Conservation (phyloP, 148 eudicot species). For the Agrostemma githago region DNA sequence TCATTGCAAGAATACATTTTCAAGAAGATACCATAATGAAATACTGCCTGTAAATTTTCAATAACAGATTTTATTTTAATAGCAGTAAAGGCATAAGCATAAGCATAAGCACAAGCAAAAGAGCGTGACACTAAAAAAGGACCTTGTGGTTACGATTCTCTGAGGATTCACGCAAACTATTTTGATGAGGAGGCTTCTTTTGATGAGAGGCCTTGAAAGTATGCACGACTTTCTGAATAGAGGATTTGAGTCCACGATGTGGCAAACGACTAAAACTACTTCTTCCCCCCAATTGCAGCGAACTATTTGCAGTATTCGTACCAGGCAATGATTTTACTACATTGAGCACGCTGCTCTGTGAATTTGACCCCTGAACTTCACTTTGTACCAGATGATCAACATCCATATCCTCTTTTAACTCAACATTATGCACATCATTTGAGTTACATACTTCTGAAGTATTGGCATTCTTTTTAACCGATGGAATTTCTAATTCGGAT, state of each 20-base stretch:
- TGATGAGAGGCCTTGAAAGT: slow-evolving; percentile 26
- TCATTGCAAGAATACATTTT: slow-evolving; percentile 28
- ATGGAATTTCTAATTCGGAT: slow-evolving; percentile 16
- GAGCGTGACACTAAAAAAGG: not conserved
- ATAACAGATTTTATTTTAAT: slow-evolving; percentile 9
- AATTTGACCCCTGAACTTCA: slow-evolving; percentile 11
- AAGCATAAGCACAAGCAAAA: not conserved
- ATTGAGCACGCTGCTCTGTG: slow-evolving; percentile 6
- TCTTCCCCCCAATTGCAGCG: slow-evolving; percentile 11
- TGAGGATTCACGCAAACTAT: not conserved
- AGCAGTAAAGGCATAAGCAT: not conserved
- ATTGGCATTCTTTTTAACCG: slow-evolving; percentile 1
- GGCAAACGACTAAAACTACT: slow-evolving; percentile 17
- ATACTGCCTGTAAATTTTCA: slow-evolving; percentile 14
- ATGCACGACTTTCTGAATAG: slow-evolving; percentile 29
- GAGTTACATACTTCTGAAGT: slow-evolving; percentile 11
- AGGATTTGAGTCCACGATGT: slow-evolving; percentile 28
- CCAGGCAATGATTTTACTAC: slow-evolving; percentile 10
- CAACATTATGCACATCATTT: slow-evolving; percentile 9
- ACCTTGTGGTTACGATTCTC: slow-evolving; percentile 24
- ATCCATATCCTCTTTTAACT: slow-evolving; percentile 18
- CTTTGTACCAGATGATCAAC: slow-evolving; percentile 4
- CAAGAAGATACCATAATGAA: slow-evolving; percentile 23
- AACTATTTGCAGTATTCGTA: slow-evolving; percentile 12
- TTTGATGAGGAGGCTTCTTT: slow-evolving; percentile 19